Evolutionary conservation across 345 rosid species (phyloP).

Genomic region (Syzygium aromaticum): DNA sequence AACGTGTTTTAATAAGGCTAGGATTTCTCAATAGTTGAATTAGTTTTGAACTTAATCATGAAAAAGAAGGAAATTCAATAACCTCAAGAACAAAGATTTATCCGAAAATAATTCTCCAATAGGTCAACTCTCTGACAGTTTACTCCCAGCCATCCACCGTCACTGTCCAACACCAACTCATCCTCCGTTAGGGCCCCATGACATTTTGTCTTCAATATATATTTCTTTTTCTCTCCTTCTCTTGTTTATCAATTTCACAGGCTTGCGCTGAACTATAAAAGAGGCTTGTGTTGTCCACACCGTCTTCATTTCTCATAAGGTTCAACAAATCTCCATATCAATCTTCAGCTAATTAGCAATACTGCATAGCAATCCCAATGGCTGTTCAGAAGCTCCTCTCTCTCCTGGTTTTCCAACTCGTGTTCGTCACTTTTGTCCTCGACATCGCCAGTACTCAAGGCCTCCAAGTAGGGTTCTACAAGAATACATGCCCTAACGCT

Average conservation of each 20-base stretch:
- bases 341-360: neutral
- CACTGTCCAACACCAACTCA: neutral
- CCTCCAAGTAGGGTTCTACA: constrained; percentile 46
- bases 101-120: neutral
- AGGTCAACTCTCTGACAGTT: neutral
- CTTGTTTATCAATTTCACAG: neutral
- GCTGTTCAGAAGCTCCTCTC: constrained; percentile 27
- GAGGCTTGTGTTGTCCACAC: neutral
- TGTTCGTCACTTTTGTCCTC: constrained; percentile 13
- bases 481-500: constrained; percentile 31
- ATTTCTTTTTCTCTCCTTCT: neutral
- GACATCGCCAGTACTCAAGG: constrained; percentile 8
- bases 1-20: neutral
- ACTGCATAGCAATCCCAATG: constrained; percentile 8
- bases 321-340: neutral
- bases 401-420: constrained; percentile 11
- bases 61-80: neutral
- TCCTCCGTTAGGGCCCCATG: neutral
- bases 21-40: neutral
- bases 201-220: neutral
- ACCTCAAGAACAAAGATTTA: neutral
- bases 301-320: neutral
- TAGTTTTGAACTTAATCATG: neutral
- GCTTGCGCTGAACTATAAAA: neutral
- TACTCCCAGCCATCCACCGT: neutral